These are phyloP conservation scores for Venturia effusa DNA, from an alignment of 2,329 filamentous ascomycete species.

Conservation along the genomic window DNA sequence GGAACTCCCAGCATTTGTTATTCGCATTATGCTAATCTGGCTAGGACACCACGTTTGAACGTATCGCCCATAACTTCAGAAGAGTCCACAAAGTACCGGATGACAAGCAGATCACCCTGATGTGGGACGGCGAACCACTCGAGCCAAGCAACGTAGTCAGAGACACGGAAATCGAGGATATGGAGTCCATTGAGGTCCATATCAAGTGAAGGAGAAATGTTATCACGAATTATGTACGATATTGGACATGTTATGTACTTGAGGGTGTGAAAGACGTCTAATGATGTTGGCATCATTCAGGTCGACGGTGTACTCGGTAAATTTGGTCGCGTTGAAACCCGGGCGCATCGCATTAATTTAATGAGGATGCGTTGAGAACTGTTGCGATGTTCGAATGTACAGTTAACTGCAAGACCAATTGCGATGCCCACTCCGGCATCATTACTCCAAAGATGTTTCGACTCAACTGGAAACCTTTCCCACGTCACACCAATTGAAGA, in stretches of 20 bases:
- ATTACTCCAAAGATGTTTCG: too few relatives aligned
- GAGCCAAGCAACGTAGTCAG: constrained; percentile 22
- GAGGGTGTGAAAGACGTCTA: neutral
- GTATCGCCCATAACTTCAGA: constrained; percentile 21
- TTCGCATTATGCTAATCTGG: constrained; percentile 12
- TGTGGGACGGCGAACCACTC: constrained; percentile 28
- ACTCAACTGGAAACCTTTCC: too few relatives aligned
- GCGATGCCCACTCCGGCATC: too few relatives aligned
- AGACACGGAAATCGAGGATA: constrained; percentile 25
- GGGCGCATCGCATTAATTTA: too few relatives aligned
- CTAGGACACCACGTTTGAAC: constrained; percentile 23
- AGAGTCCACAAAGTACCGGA: constrained; percentile 16
- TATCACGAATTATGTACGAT: neutral
- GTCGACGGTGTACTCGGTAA: neutral
- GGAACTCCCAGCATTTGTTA: neutral
- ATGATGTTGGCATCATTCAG: neutral
- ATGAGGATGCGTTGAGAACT: too few relatives aligned
- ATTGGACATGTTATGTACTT: neutral
- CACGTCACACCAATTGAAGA: too few relatives aligned
- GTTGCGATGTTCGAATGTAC: too few relatives aligned
- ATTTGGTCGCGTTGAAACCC: neutral
- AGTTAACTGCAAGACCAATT: too few relatives aligned
- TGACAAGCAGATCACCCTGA: constrained; percentile 22
- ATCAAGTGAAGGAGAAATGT: neutral
- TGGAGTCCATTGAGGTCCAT: constrained; percentile 8